Percentiles rank a stretch among this genome's conserved stretches.
Conservation (phyloP, 192 early-diverging fungal genomes). For the Podila epicladia region DNA sequence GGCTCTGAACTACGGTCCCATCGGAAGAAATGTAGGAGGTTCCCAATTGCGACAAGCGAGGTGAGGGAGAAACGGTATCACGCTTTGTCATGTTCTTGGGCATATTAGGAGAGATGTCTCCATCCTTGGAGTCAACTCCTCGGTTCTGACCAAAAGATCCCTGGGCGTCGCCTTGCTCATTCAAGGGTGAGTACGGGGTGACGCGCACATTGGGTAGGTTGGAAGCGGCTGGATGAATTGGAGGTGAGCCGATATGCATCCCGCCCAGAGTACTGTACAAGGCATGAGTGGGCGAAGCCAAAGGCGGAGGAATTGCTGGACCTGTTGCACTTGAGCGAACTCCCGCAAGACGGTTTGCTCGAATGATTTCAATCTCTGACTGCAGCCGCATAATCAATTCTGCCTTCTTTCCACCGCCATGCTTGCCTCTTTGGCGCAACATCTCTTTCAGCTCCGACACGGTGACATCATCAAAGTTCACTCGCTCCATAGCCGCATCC, state of each 20-base stretch:
- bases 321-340: background rate
- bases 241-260: slow-evolving; percentile 39
- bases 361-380: slow-evolving; percentile 67
- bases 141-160: no score
- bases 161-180: no score
- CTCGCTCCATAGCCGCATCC: slow-evolving; percentile 69
- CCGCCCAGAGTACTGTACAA: slow-evolving; percentile 41
- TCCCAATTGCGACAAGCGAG: no score
- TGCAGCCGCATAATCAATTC: slow-evolving; percentile 70
- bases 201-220: background rate
- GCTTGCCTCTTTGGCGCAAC: slow-evolving; percentile 71
- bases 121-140: no score
- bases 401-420: slow-evolving; percentile 79
- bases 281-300: slow-evolving; percentile 30
- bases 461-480: slow-evolving; percentile 81
- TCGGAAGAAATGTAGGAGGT: no score
- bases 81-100: no score
- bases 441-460: slow-evolving; percentile 81
- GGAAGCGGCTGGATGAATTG: slow-evolving; percentile 5
- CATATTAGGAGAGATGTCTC: no score
- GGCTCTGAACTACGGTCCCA: no score
- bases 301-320: slow-evolving; percentile 14
- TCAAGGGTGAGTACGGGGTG: no score
- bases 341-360: slow-evolving; percentile 41
- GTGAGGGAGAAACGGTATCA: no score